Base-by-base conservation (phyloP, 1,284 basidiomycete species). In the Schizopora paradoxa region DNA sequence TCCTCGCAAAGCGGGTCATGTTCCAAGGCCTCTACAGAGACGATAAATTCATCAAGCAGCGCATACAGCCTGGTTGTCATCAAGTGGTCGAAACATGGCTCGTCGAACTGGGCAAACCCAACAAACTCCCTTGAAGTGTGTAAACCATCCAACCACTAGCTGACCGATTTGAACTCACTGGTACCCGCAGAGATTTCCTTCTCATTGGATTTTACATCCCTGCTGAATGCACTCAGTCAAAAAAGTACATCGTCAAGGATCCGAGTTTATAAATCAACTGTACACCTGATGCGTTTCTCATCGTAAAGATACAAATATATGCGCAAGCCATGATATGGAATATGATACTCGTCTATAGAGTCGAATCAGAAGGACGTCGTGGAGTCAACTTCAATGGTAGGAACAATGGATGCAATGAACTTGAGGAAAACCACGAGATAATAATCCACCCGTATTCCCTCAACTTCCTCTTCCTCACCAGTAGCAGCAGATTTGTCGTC, bases 351-450 rank as follows among this genome's bases (percentile, higher is more conserved):
- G n/a, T n/a, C n/a, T n/a, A n/a, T n/a, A n/a, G n/a, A n/a, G 6
- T 28, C 39, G 21, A 35, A 37, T 69, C 62, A 91, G 68, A 91
- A 88, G 16, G 88, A 76, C 26, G 90, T 88, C 39, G 89, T 92
- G 51, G 88, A 91, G 65, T 92, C 89, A 36, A 92, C 87, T 68
- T 97, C 93, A 62, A 97, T 96, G 28, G 93, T 96, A 19, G 93
- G 93, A 46, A 91, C 88, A 62, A 91, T 91, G 36, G 84, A 87
- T 11, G 91, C 91, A 62, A 96, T 94, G 67, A 96, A 96, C 74
- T 96, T 97, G 71, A 96, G 79, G 77, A 96, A 95, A 54, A 94
- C 92, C 62, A 94, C 89, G 41, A 94, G 77, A 63, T 95, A 95
- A 64, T 92, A 92, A 66, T 97, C 93, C 43, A 97, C 93, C 32